Evolutionary conservation across 495 filamentous ascomycete species (phyloP).

Genomic region (Tuber indicum): DNA sequence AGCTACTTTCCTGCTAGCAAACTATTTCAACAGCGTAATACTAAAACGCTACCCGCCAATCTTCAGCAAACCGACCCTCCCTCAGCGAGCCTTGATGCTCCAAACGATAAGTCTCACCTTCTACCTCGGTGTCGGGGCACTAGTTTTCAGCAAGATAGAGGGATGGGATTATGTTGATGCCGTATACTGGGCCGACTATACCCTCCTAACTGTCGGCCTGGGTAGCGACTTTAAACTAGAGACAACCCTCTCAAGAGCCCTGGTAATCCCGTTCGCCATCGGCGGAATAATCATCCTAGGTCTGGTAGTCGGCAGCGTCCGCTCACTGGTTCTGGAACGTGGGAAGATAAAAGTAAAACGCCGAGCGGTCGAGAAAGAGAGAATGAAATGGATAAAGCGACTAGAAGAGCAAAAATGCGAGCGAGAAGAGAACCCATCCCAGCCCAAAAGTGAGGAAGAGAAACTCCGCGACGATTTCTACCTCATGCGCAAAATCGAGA

Average conservation of each 20-base stretch:
- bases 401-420: constrained; percentile 49
- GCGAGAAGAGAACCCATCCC: constrained; percentile 27
- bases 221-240: constrained; percentile 57
- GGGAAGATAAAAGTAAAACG: constrained; percentile 64
- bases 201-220: constrained; percentile 76
- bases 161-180: constrained; percentile 71
- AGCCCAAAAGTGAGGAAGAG: constrained; percentile 50
- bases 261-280: constrained; percentile 74
- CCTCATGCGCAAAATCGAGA: constrained; percentile 75
- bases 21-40: constrained; percentile 57
- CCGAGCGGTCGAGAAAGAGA: constrained; percentile 63
- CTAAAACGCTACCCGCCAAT: constrained; percentile 24
- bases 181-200: constrained; percentile 78
- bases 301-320: constrained; percentile 76
- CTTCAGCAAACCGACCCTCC: constrained; percentile 52
- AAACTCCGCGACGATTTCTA: constrained; percentile 67
- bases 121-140: constrained; percentile 67
- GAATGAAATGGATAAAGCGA: constrained; percentile 51
- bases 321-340: constrained; percentile 69
- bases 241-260: constrained; percentile 52
- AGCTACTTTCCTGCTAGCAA: constrained; percentile 61
- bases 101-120: constrained; percentile 74
- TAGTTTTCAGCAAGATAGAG: constrained; percentile 66
- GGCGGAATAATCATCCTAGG: constrained; percentile 76
- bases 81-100: constrained; percentile 78